Base-by-base conservation (phyloP, 148 eudicot species). In the Mesembryanthemum crystallinum region DNA sequence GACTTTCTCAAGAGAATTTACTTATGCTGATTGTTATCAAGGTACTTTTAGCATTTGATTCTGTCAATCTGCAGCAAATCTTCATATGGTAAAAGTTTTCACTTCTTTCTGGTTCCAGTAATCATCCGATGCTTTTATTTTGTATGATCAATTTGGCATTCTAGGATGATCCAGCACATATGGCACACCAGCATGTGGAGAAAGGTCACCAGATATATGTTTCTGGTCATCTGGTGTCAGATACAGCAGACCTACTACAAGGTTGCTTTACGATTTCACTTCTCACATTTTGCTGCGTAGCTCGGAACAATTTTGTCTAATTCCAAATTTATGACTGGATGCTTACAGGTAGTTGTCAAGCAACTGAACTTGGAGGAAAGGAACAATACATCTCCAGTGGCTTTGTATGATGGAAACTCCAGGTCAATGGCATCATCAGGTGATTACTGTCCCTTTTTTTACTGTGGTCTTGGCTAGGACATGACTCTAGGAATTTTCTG, bases 161-260 rank as follows among this genome's bases (percentile, higher is more conserved):
- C 74, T 95, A 96, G 97, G 91, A 91, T 79, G 97, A 92, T 28
- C 68, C 92, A 87, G 99, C 97, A 43, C 89, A 88, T 74, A 58
- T 86, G 66, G 94, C 99, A 65, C 84, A 76, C 78, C 91, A 92
- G 84, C 99, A 95, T 77, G 78, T 92, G 67, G 86, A 90, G 79
- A 95, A 90, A 84, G 99, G 96, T 55, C 83, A 86, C 7, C 94
- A 88, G 69, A 88, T 95, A 81, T 92, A 86, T 73, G 89, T 95
- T 62, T 83, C 89, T 81, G 99, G 99, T 66, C 96, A 94, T 74
- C 82, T 95, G 73, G 67, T 85, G 64, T 83, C 90, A 28, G 92
- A 95, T 81, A 83, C 84, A 88, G 74, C 90, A 86, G 81, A 85
- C 84, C 21, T 90, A 85, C 85, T 90, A 87, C 68, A 90, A 92